phyloP scores from a whole-genome alignment of 2,329 filamentous ascomycete genomes.

The Ramularia endophylla region DNA sequence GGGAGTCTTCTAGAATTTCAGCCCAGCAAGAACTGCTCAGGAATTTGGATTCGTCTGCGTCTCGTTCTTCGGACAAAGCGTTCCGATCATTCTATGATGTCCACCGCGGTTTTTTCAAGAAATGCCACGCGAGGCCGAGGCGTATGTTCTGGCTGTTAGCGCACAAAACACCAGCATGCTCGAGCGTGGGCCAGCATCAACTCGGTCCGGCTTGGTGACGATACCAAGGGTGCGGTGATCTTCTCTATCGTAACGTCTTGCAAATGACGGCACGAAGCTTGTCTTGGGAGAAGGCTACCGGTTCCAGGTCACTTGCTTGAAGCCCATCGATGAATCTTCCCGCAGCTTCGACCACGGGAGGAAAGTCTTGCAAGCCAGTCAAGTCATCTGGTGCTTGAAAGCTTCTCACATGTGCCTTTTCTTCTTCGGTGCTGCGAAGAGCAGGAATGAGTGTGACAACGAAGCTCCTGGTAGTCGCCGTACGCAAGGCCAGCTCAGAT shows the following conservation, averaged over 20 bases:
- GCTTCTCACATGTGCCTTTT: neutral
- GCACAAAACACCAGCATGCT: neutral
- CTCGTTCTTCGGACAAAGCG: too few species aligned
- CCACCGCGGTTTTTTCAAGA: slow-evolving; percentile 7
- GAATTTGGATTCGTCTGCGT: too few species aligned
- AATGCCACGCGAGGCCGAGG: slow-evolving; percentile 5
- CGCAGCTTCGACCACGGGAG: neutral
- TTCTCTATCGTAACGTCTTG: slow-evolving; percentile 28
- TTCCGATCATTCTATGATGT: neutral
- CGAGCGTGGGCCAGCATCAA: slow-evolving; percentile 13
- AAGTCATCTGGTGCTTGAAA: neutral
- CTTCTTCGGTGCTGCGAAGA: neutral
- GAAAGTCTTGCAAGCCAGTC: neutral
- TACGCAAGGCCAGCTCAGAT: slow-evolving; percentile 21
- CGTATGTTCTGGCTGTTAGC: neutral
- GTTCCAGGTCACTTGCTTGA: neutral
- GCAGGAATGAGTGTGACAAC: slow-evolving; percentile 4
- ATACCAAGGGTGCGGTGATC: slow-evolving; percentile 29
- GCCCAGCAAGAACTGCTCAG: too few species aligned
- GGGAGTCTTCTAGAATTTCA: too few species aligned
- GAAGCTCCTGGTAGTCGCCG: slow-evolving; percentile 1
- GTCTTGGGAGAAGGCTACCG: slow-evolving; percentile 9
- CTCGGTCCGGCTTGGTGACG: slow-evolving; percentile 31
- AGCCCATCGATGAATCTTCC: neutral
- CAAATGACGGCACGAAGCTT: slow-evolving; percentile 21